These are phyloP conservation scores for Moesziomyces sp. DNA, from an alignment of 1,284 basidiomycete species.

Conservation along the genomic window DNA sequence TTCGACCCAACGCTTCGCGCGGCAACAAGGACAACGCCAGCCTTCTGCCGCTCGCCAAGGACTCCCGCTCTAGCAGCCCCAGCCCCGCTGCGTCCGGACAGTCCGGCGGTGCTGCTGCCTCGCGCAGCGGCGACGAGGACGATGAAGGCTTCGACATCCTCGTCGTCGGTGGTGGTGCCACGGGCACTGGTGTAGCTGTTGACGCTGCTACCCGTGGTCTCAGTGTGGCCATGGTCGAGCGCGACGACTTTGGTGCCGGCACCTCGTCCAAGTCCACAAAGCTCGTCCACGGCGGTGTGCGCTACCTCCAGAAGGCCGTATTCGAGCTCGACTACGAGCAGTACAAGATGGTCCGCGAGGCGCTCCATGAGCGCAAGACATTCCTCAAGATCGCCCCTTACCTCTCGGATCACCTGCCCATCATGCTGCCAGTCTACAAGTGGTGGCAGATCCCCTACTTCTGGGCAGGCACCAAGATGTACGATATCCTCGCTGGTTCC, in stretches of 20 bases:
- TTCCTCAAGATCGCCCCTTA: slow-evolving; percentile 97
- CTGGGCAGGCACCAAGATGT: slow-evolving; percentile 94
- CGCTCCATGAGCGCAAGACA: slow-evolving; percentile 88
- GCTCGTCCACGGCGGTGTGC: slow-evolving; percentile 95
- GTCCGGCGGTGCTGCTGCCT: slow-evolving; percentile 24
- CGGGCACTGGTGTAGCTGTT: slow-evolving; percentile 90
- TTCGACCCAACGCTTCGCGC: slow-evolving; percentile 57
- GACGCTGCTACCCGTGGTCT: slow-evolving; percentile 92
- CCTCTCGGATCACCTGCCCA: slow-evolving; percentile 88
- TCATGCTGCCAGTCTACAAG: slow-evolving; percentile 87
- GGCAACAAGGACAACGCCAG: slow-evolving; percentile 42
- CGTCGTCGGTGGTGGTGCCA: slow-evolving; percentile 89
- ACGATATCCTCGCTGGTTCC: slow-evolving; percentile 92
- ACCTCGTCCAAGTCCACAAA: slow-evolving; percentile 98
- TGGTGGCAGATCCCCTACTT: slow-evolving; percentile 99
- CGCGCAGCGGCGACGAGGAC: slow-evolving; percentile 46
- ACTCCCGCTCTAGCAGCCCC: slow-evolving; percentile 53
- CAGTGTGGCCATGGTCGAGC: slow-evolving; percentile 90
- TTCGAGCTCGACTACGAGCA: slow-evolving; percentile 87
- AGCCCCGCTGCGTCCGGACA: slow-evolving; percentile 55
- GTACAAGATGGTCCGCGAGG: slow-evolving; percentile 94
- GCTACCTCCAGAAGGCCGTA: slow-evolving; percentile 95
- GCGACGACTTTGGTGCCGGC: slow-evolving; percentile 88
- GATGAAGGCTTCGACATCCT: slow-evolving; percentile 74
- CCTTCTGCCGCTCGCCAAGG: slow-evolving; percentile 48